Percentiles rank a stretch among this genome's conserved stretches.
Conservation (phyloP, 2,329 filamentous ascomycete genomes). For the Elsinoe perseae region DNA sequence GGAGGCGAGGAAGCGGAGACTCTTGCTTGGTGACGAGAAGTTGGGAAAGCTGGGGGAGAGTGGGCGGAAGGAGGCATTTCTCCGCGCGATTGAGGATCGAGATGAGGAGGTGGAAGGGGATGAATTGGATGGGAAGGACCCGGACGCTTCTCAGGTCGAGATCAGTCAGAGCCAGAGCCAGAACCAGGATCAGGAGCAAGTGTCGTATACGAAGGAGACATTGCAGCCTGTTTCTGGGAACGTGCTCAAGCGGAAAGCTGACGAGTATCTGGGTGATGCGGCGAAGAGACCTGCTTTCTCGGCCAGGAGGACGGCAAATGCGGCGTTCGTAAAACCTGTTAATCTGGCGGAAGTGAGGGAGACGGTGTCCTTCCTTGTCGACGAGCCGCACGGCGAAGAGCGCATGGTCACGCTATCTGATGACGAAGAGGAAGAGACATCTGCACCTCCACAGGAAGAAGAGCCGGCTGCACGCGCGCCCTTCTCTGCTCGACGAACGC, state of each 20-base stretch:
- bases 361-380: constrained; percentile 74
- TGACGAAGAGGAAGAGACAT: constrained; percentile 38
- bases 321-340: constrained; percentile 54
- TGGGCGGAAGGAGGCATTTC: constrained; percentile 81
- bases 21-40: constrained; percentile 78
- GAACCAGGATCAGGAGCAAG: background rate
- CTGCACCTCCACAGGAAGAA: background rate
- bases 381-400: constrained; percentile 52
- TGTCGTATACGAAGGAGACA: constrained; percentile 14
- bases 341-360: constrained; percentile 74
- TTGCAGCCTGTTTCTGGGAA: constrained; percentile 21
- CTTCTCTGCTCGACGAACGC: constrained; percentile 31
- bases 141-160: constrained; percentile 14
- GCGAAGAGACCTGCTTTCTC: constrained; percentile 6
- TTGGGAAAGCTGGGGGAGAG: constrained; percentile 58
- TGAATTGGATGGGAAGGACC: constrained; percentile 54
- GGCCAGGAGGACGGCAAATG: constrained; percentile 20
- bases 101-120: constrained; percentile 63
- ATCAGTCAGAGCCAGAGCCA: background rate
- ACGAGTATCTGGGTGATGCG: background rate
- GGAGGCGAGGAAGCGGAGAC: constrained; percentile 85
- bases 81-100: constrained; percentile 79
- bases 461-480: constrained; percentile 31
- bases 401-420: constrained; percentile 38
- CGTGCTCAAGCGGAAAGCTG: constrained; percentile 32